A percentile compares a stretch with the other conserved stretches of the same genome.
phyloP scores from a whole-genome alignment of 305 asterid species.

The Fraxinus platypoda region DNA sequence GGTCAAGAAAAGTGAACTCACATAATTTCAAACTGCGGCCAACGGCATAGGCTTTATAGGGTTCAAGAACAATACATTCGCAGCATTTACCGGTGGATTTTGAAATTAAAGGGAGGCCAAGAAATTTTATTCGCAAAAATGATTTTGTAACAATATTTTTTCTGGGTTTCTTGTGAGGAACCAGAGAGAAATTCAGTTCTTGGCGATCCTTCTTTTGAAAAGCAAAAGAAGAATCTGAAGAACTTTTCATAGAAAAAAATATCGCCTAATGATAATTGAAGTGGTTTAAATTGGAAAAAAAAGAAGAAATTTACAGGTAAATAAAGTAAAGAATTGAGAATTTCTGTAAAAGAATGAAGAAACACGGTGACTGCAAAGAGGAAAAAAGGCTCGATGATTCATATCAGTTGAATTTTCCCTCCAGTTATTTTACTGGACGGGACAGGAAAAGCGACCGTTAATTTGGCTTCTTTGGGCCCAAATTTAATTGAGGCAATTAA shows the following conservation, averaged over 20 bases:
- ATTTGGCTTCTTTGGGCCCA: background rate
- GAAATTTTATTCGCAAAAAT: constrained; percentile 42
- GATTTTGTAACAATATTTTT: constrained; percentile 37
- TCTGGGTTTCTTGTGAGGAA: constrained; percentile 42
- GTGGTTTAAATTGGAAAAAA: background rate
- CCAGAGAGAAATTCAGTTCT: constrained; percentile 24
- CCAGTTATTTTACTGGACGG: constrained; percentile 8
- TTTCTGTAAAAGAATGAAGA: constrained; percentile 12
- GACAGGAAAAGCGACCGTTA: background rate
- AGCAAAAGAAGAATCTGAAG: constrained; percentile 52
- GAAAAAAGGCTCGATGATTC: background rate
- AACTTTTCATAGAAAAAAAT: constrained; percentile 37
- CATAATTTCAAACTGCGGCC: constrained; percentile 57
- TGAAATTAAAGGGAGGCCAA: constrained; percentile 55
- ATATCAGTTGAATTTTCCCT: constrained; percentile 39
- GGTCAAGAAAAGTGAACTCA: constrained; percentile 54
- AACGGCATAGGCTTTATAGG: constrained; percentile 56
- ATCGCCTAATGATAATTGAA: background rate
- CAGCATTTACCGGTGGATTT: constrained; percentile 38
- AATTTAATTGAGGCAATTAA: too few relatives aligned
- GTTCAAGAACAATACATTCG: constrained; percentile 51
- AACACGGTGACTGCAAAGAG: background rate
- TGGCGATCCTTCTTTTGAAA: constrained; percentile 34
- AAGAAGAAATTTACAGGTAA: background rate
- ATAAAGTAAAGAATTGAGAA: background rate